Evolutionary conservation across 1,284 basidiomycete genomes (phyloP), one percentile per base, ranked within the genome.

Genomic region (Trametes versicolor): DNA sequence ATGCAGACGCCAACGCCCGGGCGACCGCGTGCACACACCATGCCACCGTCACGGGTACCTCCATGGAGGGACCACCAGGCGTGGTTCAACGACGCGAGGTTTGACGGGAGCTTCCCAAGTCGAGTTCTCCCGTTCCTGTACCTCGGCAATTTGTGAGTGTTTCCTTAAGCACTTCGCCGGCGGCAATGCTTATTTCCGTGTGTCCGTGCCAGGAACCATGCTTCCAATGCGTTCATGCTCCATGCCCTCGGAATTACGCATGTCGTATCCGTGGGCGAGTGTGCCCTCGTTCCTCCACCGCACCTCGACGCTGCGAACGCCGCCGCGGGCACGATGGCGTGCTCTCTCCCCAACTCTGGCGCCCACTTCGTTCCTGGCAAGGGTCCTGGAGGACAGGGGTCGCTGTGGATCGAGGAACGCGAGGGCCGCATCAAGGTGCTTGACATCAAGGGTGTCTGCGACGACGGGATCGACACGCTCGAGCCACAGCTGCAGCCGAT

Each of bases 191-290:
- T 54, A 55, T 63, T 58, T 65, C 23, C 52, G 60, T 27, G 27
- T 49, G 45, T 25, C 21, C n/a, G 15, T 29, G n/a, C 8, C 75
- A 94, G 93, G 73, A 94, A 95, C 73, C 97, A 99, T 71, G 97
- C 97, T 0, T 86, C 92, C 51, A 99, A 99, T 76, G 96, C 91
- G 49, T 92, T 94, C 73, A 98, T 99, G 96, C 88, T 99, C 4
- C 92, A 95, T 71, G 92, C 95, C 2, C 86, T 99, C n/a, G 95
- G 95, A 49, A 98, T 99, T 73, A 97, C 96, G 1, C 97, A 99
- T 74, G 96, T 99, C 68, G 97, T 99, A 37, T 97, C 95, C 4
- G 96, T 99, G 4, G 97, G 97, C 58, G 97, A 99, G 81, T 94
- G 93, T 67, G 95, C 94, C 12, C 86, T 97, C 23, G 82, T 93